Evolutionary conservation across 2,329 filamentous ascomycete species (phyloP).

Genomic region (Fusarium praegraminearum): DNA sequence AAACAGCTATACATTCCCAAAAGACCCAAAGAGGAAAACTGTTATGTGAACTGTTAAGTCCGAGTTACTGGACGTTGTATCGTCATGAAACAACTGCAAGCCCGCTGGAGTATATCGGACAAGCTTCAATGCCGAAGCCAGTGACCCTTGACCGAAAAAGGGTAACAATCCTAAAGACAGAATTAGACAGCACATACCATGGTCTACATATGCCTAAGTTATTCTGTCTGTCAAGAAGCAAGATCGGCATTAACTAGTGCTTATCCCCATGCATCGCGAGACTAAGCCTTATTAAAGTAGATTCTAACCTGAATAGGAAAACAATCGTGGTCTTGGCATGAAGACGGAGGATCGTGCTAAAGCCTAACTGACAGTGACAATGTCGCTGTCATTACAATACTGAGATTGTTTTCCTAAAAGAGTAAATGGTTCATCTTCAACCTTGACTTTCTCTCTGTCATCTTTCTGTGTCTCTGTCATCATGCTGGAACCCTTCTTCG

Average conservation of each 20-base stretch:
- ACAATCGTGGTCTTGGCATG: conserved; percentile 38
- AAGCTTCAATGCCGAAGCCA: not conserved
- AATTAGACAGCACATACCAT: not conserved
- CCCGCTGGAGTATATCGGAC: not conserved
- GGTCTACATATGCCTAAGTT: accelerated
- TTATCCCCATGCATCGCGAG: not conserved
- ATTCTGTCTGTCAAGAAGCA: not conserved
- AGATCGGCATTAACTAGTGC: not conserved
- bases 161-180: accelerated
- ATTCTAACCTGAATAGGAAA: conserved; percentile 43
- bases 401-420: conserved; percentile 23
- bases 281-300: not conserved
- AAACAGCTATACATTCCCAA: not conserved
- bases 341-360: conserved; percentile 3
- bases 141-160: not conserved
- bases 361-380: conserved; percentile 1
- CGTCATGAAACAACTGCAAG: not conserved
- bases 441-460: not conserved
- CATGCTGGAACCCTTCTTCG: conserved; percentile 34
- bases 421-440: conserved; percentile 28
- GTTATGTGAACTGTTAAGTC: conserved; percentile 2
- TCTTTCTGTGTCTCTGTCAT: not conserved
- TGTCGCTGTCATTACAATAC: not conserved
- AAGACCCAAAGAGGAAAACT: conserved; percentile 34
- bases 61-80: too few relatives aligned